Conservation (phyloP, 495 filamentous ascomycete species). For the Filosporella fistucella region DNA sequence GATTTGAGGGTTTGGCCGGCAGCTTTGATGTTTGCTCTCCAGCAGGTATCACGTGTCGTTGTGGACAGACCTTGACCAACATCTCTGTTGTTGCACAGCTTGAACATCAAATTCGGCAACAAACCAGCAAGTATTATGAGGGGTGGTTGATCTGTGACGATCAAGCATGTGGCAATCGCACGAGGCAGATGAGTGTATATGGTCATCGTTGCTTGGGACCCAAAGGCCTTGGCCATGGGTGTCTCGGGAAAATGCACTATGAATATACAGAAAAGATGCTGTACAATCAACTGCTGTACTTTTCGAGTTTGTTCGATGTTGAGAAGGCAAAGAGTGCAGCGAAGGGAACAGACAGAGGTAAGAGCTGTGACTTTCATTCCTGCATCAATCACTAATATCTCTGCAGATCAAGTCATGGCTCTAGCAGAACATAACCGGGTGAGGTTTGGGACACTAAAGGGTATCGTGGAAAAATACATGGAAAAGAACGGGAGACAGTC, state of each 20-base stretch:
- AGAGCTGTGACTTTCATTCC: slow-evolving; percentile 1
- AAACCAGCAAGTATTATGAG: slow-evolving; percentile 82
- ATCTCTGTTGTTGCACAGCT: slow-evolving; percentile 79
- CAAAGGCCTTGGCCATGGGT: slow-evolving; percentile 73
- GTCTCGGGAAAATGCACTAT: slow-evolving; percentile 82
- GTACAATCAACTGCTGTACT: slow-evolving; percentile 94
- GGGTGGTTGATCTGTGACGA: slow-evolving; percentile 91
- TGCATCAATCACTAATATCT: slow-evolving; percentile 15
- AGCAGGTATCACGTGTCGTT: slow-evolving; percentile 73
- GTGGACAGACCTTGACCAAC: slow-evolving; percentile 58
- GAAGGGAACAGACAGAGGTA: slow-evolving; percentile 32
- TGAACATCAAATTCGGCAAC: slow-evolving; percentile 73
- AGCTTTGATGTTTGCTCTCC: slow-evolving; percentile 57
- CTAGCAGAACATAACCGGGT: slow-evolving; percentile 75
- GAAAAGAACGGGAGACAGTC: slow-evolving; percentile 91
- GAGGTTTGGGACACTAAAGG: slow-evolving; percentile 69
- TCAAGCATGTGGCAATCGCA: slow-evolving; percentile 76
- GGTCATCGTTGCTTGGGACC: slow-evolving; percentile 87
- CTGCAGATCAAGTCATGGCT: slow-evolving; percentile 55
- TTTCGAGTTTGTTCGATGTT: slow-evolving; percentile 80
- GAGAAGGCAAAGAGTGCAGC: slow-evolving; percentile 65
- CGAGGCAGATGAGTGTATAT: slow-evolving; percentile 87
- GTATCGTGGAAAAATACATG: slow-evolving; percentile 80
- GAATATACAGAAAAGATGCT: slow-evolving; percentile 84
- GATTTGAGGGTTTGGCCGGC: slow-evolving; percentile 67